Percentiles rank a stretch among this genome's conserved stretches.
Conservation (phyloP, 805 yeast species). For the Monosporozyma aerobia region DNA sequence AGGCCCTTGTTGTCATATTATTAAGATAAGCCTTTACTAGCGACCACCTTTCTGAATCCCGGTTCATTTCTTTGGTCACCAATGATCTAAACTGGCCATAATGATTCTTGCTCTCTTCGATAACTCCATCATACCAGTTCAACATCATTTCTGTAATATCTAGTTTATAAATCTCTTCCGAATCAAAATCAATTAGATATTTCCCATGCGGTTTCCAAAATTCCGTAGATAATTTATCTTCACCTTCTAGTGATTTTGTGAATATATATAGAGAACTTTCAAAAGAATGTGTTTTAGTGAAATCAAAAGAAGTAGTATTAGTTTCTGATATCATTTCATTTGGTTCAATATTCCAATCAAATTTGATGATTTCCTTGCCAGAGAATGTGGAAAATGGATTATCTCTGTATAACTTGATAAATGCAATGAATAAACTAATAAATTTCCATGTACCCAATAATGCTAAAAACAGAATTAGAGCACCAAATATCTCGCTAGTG, state of each 20-base stretch:
- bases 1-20: not conserved
- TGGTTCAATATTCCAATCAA: not conserved
- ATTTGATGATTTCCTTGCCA: not conserved
- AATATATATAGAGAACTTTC: not conserved
- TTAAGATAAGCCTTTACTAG: not conserved
- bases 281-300: not conserved
- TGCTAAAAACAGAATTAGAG: not conserved
- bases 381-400: not conserved
- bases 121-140: slow-evolving; percentile 4
- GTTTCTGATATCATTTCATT: not conserved
- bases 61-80: not conserved
- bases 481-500: not conserved
- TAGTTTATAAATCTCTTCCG: slow-evolving; percentile 6
- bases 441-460: not conserved
- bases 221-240: not conserved
- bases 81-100: not conserved
- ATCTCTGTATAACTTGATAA: not conserved
- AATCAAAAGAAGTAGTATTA: not conserved
- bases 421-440: not conserved
- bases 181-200: slow-evolving; percentile 20
- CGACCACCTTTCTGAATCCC: not conserved
- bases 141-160: slow-evolving; percentile 12
- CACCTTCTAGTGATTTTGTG: not conserved
- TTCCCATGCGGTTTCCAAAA: slow-evolving; percentile 17
- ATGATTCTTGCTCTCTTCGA: not conserved